These are phyloP conservation scores for Torulaspora indica DNA, from an alignment of 805 yeast genomes.

Conservation along the genomic window DNA sequence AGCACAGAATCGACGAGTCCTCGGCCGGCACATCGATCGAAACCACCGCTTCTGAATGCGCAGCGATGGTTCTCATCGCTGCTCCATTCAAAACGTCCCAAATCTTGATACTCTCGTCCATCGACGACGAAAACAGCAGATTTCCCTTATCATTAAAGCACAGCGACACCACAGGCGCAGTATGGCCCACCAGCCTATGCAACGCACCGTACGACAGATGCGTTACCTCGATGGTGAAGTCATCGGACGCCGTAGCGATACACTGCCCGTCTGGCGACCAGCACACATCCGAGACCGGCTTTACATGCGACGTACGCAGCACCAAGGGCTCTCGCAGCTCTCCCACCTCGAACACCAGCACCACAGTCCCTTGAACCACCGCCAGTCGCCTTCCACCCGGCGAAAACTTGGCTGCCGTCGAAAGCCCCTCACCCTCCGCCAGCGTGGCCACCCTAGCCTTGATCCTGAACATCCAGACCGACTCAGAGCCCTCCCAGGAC, in stretches of 20 bases:
- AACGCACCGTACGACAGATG: constrained; percentile 44
- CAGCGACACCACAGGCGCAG: constrained; percentile 74
- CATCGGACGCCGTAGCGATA: constrained; percentile 84
- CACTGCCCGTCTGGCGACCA: constrained; percentile 73
- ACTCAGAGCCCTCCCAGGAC: background rate
- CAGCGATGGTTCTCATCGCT: constrained; percentile 73
- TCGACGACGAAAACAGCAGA: constrained; percentile 70
- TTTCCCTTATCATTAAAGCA: constrained; percentile 72
- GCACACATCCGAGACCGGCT: constrained; percentile 67
- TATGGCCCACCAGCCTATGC: constrained; percentile 63
- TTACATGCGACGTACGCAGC: constrained; percentile 39
- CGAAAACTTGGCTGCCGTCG: constrained; percentile 52
- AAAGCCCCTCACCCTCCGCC: constrained; percentile 3
- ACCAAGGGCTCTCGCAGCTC: constrained; percentile 26
- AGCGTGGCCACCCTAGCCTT: constrained; percentile 6
- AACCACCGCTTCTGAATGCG: constrained; percentile 88
- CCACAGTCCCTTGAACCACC: constrained; percentile 52
- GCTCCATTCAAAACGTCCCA: constrained; percentile 76
- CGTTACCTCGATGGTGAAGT: constrained; percentile 73
- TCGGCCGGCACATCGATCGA: constrained; percentile 70
- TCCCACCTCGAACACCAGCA: constrained; percentile 52
- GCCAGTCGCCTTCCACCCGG: constrained; percentile 61
- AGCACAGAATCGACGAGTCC: constrained; percentile 69
- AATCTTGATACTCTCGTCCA: constrained; percentile 84
- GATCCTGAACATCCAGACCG: constrained; percentile 8